Base-by-base conservation (phyloP, 495 filamentous ascomycete genomes). In the Acidomyces sp. region DNA sequence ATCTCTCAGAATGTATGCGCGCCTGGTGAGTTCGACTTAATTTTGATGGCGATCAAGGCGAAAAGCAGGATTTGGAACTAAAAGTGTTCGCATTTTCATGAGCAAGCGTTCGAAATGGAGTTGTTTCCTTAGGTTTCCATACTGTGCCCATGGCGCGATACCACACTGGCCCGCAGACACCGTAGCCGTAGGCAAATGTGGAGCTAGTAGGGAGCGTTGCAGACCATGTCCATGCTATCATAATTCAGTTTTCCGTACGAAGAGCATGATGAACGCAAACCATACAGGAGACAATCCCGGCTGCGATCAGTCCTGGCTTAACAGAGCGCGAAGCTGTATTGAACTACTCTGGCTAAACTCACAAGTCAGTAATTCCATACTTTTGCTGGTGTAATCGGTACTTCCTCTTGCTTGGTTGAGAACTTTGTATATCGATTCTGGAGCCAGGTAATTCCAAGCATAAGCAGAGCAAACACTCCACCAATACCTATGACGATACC, bases 271-370 rank as follows among this genome's bases (percentile, higher is more conserved):
- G 13, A 18, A 1, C 4, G 19, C 28, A 18, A 5, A 22, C 19
- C 43, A 21, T 34, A 46, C 43, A 46, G 11, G 43, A 46, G 13
- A 69, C 66, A 29, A 71, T 66, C 2, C 63, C 66, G 13, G 62
- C 59, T 3, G 65, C 64, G 44, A 69, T 69, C 7, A 71, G 46
- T 3, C 68, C 68, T 0, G 68, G 62, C 45, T 68, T 67, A 21
- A 71, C 56, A 24, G 55, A 60, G 9, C 68, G 51, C 6, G 59
- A 64, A 0, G 68, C 66, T 0, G 66, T 67, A 45, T 66, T 69
- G 60, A 71, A 71, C 50, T 69, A 65, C 34, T 70, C 66, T 10
- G n/a, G n/a, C n/a, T n/a, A n/a, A n/a, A n/a, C n/a, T n/a, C n/a
- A n/a, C n/a, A n/a, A n/a, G n/a, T n/a, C n/a, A n/a, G n/a, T n/a